Base-by-base conservation (phyloP, 1,139 yeast genomes). In the Protomyces inundatus region DNA sequence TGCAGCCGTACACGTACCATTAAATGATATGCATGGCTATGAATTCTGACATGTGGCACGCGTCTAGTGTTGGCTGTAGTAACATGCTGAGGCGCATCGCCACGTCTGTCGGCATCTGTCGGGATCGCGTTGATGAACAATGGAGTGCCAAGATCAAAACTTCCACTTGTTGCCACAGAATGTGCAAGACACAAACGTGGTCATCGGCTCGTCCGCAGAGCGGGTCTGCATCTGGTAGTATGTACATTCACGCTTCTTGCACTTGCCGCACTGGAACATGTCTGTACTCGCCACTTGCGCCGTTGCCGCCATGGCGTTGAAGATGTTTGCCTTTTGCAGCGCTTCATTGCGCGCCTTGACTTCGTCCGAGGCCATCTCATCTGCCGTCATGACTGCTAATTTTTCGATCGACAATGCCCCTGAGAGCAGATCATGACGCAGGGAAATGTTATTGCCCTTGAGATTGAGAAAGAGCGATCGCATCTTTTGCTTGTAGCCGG, bases 251-350 rank as follows among this genome's bases (percentile, higher is more conserved):
- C 91, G 90, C 74, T 90, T 93, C 77, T 91, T 93, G 82, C 98
- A 93, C 76, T 93, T 93, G 66, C 98, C 97, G 78, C 98, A 93
- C 2, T 96, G 88, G 75, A 93, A 93, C 75, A 98, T 81, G 76
- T 93, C 98, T 6, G 98, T 93, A 55, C 90, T 90, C 0, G 98
- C 96, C 71, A 97, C 83, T 79, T 90, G 90, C 72, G 91, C 95
- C 7, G 90, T 90, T n/a, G 98, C 98, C 70, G 97, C 97, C 76
- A 90, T 97, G 2, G 98, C 98, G 74, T 93, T 96, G 77, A 88
- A 91, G 73, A 93, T 80, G 76, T 95, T 95, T 75, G 89, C 87
- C 73, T 88, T 87, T 73, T 88, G 90, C 70, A 93, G 82, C 71
- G 88, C 85, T 72, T 90, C 95, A 70, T 91, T 81, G 73, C 90